Evolutionary conservation across 345 rosid species (phyloP), one percentile per base, ranked within the genome.

Genomic region (Populus tremula): DNA sequence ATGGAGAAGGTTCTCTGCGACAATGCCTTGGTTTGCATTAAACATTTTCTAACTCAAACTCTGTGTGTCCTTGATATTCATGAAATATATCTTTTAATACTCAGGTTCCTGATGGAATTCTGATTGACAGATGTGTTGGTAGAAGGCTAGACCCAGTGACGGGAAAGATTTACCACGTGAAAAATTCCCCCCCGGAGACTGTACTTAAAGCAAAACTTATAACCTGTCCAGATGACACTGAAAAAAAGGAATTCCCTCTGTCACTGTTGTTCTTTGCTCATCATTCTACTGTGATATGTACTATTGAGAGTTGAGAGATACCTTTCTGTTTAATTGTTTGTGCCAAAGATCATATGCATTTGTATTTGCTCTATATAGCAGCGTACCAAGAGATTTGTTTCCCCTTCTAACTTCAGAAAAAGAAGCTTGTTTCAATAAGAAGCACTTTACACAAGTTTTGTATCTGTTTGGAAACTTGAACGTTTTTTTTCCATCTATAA

Each of bases 81-180:
- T 67, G 59, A 67, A 39, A 66, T 69, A 50, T 68, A 71, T 69
- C 78, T 69, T 81, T 83, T 81, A 78, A 75, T 84, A 59, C 77
- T 84, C 98, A 93, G 98, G 98, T 93, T 89, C 98, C 96, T 90
- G 98, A 91, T 82, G 96, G 90, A 83, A 87, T 86, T 90, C 91
- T 93, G 82, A 88, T 91, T 75, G 89, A 91, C 83, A 91, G 98
- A 94, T 93, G 98, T 78, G 88, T 89, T 83, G 97, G 97, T 83
- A 88, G 98, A 87, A 87, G 91, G 84, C 83, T 91, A 61, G 98
- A 93, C 76, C 97, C 96, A 23, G 71, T 80, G 59, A 90, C 93
- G 8, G 91, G 93, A 75, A 93, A 90, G 87, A 89, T 93, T 75
- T 94, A 93, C 82, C 97, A 91, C 82, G 43, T 90, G n/a, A 88